Conservation (phyloP, 495 filamentous ascomycete species). For the Penicillium soppii region DNA sequence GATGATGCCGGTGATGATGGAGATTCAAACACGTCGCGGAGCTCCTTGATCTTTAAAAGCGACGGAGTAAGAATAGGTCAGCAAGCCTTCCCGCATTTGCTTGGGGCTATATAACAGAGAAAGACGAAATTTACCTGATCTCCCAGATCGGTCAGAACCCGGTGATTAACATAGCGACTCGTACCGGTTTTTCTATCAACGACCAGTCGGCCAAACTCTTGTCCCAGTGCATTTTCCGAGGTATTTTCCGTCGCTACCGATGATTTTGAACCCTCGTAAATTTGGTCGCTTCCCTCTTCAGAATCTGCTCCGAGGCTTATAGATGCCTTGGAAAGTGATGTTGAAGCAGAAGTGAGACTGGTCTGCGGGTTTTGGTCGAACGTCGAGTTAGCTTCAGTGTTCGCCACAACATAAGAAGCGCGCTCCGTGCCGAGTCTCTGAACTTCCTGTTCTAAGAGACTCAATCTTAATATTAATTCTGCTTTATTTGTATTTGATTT, state of each 20-base stretch:
- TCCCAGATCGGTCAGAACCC: conserved; percentile 2
- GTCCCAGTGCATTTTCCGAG: background rate
- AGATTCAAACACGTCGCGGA: conserved; percentile 47
- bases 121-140: conserved; percentile 21
- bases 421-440: conserved; percentile 50
- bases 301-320: too few species aligned
- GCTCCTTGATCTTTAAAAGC: conserved; percentile 58
- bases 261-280: too few species aligned
- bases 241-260: too few species aligned
- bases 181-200: conserved; percentile 27
- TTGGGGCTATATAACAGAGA: conserved; percentile 33
- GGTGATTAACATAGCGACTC: conserved; percentile 49
- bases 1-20: conserved; percentile 22
- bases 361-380: too few species aligned
- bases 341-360: too few species aligned
- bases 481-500: conserved; percentile 51
- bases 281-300: too few species aligned
- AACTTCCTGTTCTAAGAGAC: conserved; percentile 70
- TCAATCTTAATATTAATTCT: conserved; percentile 67
- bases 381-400: too few species aligned
- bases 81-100: too few species aligned
- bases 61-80: too few species aligned
- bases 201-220: conserved; percentile 54
- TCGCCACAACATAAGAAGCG: too few species aligned
- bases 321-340: too few species aligned